Base-by-base conservation (phyloP, 495 filamentous ascomycete genomes). In the Tricharina praecox region DNA sequence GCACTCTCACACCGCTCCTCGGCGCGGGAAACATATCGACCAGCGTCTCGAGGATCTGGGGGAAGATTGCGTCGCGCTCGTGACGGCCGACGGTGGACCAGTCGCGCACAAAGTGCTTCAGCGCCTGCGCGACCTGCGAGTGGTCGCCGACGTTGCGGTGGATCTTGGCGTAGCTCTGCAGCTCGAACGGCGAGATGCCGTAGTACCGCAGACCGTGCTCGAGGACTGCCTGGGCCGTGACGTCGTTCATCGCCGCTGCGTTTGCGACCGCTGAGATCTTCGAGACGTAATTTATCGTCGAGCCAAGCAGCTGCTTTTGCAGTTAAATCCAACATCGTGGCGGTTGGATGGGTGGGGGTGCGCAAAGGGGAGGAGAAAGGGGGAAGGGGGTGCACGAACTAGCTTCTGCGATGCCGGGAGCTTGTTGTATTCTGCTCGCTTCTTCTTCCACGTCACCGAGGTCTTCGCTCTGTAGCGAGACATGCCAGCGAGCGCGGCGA, bases 91-190 rank as follows among this genome's bases (percentile, higher is more conserved):
- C 57, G 0, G 46, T 51, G 1, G 65, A 55, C 67, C 67, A 71
- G 51, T 71, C 68, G 15, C 68, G 63, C 32, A 69, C 63, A 52
- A 66, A 67, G 52, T 70, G 67, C 51, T 69, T 68, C 41, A 71
- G 54, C 0, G 61, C 61, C 45, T 68, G 68, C 3, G 62, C 52
- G 11, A 70, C 64, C 25, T 62, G 64, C 23, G 62, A 59, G 21
- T 59, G 53, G 19, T 63, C 63, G 10, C 48, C 47, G n/a, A 40
- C 43, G 3, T 51, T 41, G 15, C 51, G 53, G 18, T 47, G 45
- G 9, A 42, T 49, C 7, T 50, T 51, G 45, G 51, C 56, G 15
- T 49, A 50, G n/a, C 51, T 47, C 7, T 58, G 49, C 16, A 66
- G 50, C 21, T 66, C 63, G 16, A 41, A 38, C 40, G 48, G 39